Evolutionary conservation across 202 grass and related monocot genomes (phyloP), one percentile per base, ranked within the genome.

Genomic region (Zizania palustris): DNA sequence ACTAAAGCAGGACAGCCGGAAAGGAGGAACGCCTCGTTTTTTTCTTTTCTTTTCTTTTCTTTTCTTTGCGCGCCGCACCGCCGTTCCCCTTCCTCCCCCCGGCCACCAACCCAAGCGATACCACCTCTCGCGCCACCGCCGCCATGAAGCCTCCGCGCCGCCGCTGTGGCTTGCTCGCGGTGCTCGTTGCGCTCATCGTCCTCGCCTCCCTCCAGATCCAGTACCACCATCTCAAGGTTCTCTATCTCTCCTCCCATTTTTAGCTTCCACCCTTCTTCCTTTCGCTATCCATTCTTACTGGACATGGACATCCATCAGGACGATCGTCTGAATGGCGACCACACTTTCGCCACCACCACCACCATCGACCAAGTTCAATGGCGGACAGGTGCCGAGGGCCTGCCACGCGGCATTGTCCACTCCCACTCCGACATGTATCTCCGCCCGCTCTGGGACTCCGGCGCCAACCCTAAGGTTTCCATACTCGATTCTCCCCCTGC

Each of bases 141-240:
- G 22, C 35, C 6, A 80, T 80, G 76, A 80, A 80, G 76, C 63
- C 70, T 58, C 67, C 54, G 36, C 79, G 63, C 67, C 62, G 20
- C 75, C 56, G 39, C 9, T 91, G 74, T 69, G 89, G 88, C 11
- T 80, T 90, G 74, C 69, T 90, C 49, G 83, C 65, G n/a, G 69
- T 82, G 6, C 49, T 94, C 33, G 49, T 92, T 40, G 66, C 89
- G 0, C 79, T 97, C 73, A 35, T 92, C 65, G 59, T 98, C 74
- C 48, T 98, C 74, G 65, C 87, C 77, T 90, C 85, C 65, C 87
- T 98, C 54, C 82, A 86, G 80, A 92, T 94, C 70, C 89, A 98
- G 56, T 69, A 92, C 83, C 87, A 94, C 28, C 89, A 87, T 82
- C 73, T 83, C 83, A 94, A 92, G 91, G 91, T 88, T 14, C 0